Evolutionary conservation across 1,284 basidiomycete genomes (phyloP).

Genomic region (Apiotrichum veenhuisii): DNA sequence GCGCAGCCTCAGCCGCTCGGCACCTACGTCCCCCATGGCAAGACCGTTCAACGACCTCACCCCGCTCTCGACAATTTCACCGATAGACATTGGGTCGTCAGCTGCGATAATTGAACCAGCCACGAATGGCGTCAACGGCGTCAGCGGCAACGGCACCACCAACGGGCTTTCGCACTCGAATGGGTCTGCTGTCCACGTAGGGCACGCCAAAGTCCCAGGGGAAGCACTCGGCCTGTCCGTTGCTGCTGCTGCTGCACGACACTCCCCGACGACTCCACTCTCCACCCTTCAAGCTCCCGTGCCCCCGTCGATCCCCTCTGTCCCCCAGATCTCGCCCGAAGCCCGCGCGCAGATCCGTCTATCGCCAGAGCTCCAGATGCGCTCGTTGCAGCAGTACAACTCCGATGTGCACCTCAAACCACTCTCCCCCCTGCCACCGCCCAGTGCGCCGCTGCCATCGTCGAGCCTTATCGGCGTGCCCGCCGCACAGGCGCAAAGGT

Average conservation of each 20-base stretch:
- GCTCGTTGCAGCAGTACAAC: background rate
- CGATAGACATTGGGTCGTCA: slow-evolving; percentile 10
- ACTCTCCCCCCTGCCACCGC: slow-evolving; percentile 5
- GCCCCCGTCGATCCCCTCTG: background rate
- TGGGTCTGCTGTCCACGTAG: background rate
- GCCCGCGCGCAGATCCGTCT: slow-evolving; percentile 4
- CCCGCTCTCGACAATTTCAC: slow-evolving; percentile 13
- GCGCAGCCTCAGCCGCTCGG: slow-evolving; percentile 3
- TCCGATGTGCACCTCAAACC: slow-evolving; percentile 8
- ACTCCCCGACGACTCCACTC: background rate
- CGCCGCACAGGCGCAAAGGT: background rate
- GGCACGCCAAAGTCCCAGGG: background rate
- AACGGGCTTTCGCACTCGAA: background rate
- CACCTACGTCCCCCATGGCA: slow-evolving; percentile 11
- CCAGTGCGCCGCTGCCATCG: background rate
- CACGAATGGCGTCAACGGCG: background rate
- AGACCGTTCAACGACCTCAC: slow-evolving; percentile 6
- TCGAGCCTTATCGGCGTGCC: background rate
- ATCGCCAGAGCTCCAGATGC: slow-evolving; percentile 12
- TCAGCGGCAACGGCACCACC: background rate
- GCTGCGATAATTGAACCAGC: background rate
- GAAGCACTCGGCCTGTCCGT: background rate
- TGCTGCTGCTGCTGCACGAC: background rate
- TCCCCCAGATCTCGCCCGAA: background rate
- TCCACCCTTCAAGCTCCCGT: background rate